Evolutionary conservation across 495 filamentous ascomycete species (phyloP), one percentile per base, ranked within the genome.

Genomic region (Monascus purpureus): DNA sequence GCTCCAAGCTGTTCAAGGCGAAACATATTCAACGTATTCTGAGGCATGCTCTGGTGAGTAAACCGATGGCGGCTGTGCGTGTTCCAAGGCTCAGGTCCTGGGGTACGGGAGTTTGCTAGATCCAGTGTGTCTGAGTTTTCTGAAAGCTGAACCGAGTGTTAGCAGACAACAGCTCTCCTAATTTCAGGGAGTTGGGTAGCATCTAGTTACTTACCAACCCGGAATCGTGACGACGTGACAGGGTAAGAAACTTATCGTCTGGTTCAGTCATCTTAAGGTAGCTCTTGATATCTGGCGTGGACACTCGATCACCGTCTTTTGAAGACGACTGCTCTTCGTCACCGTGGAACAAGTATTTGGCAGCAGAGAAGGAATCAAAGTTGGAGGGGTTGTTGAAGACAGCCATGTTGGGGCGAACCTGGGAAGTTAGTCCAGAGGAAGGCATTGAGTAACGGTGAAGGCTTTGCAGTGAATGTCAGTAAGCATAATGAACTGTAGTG

Each of bases 391-490:
- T 48, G 43, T 46, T 55, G 36, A 67, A 63, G 31, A 62, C 59
- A 20, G 63, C 49, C 7, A 61, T 42, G 15, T 55, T 61, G 9
- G 57, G 45, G 26, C 76, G 74, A 16, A 64, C 65, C 25, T 80
- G 69, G 40, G 65, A 71, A 39, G 70, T 73, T 34, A 63, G 47
- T 24, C 65, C 60, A 29, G 75, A 79, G 17, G 82, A 75, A 6
- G 86, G 86, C 80, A 94, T 86, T 6, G 85, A 93, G 52, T 88
- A 85, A 26, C 86, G 77, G 48, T 93, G 85, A 32, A 76, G 65
- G 33, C 81, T 87, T 5, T 33, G 22, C 3, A 27, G 9, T 33
- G 13, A 32, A 25, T 28, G 33, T 48, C 24, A 52, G 42, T 31
- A 29, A 18, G 28, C 30, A 15, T 9, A 35, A 28, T 28, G 19